Evolutionary conservation across 2,329 filamentous ascomycete genomes (phyloP).

Genomic region (Aspergillus arachidicola): DNA sequence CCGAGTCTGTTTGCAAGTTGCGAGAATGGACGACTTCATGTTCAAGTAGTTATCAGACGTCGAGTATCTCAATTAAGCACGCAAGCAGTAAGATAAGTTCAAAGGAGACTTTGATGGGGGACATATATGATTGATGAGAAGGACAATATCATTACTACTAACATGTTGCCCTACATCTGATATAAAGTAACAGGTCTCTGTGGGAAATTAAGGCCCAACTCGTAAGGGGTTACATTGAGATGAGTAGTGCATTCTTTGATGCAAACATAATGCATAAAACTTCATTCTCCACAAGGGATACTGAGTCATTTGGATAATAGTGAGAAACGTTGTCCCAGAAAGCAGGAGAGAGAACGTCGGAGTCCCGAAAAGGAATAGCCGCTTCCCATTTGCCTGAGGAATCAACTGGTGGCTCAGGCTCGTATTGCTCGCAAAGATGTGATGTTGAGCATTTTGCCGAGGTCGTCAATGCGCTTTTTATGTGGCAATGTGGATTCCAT

Average conservation of each 20-base stretch:
- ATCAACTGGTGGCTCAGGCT: neutral
- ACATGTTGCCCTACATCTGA: neutral
- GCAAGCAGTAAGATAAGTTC: neutral
- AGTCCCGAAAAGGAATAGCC: conserved; percentile 29
- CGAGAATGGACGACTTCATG: conserved; percentile 50
- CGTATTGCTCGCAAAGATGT: neutral
- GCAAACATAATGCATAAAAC: neutral
- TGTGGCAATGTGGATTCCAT: neutral
- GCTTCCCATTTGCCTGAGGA: conserved; percentile 17
- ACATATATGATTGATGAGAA: neutral
- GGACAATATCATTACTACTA: neutral
- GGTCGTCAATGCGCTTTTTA: neutral
- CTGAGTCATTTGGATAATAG: conserved; percentile 5
- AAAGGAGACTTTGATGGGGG: neutral
- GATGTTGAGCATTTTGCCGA: neutral
- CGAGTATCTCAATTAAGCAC: neutral
- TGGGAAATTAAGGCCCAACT: neutral
- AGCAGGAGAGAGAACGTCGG: conserved; percentile 15
- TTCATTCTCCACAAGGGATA: neutral
- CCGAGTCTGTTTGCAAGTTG: conserved; percentile 68
- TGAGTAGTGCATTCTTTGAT: neutral
- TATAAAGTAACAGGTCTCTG: neutral
- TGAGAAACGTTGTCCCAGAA: neutral
- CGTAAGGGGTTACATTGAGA: neutral
- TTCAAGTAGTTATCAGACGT: neutral